These are phyloP conservation scores for Rhododendron henanense DNA, from an alignment of 148 eudicot species.

Conservation along the genomic window DNA sequence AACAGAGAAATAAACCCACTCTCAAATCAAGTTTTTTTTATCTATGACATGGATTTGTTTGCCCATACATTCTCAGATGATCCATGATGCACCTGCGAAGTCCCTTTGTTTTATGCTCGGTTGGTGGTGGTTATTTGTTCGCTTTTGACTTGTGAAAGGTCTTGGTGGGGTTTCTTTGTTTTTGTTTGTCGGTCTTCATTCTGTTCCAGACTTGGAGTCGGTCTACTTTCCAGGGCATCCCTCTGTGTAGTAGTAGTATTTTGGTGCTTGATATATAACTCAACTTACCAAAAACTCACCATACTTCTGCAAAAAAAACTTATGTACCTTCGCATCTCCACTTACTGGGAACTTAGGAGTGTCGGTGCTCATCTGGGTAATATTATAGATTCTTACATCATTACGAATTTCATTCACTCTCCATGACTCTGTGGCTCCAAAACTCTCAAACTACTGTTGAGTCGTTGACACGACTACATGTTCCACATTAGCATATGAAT, in stretches of 20 bases:
- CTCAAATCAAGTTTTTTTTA: background rate
- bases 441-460: background rate
- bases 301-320: background rate
- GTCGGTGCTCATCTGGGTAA: background rate
- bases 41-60: background rate
- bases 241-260: background rate
- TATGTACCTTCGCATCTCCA: background rate
- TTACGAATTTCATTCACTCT: background rate
- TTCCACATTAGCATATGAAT: background rate
- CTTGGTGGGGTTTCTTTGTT: background rate
- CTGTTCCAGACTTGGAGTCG: background rate
- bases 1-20: background rate
- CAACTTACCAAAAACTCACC: background rate
- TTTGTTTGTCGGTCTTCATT: background rate
- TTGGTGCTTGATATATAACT: background rate
- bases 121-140: background rate
- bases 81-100: background rate
- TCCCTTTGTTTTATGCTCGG: background rate
- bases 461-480: background rate
- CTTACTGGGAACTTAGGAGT: background rate
- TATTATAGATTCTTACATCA: background rate
- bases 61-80: background rate
- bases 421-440: background rate
- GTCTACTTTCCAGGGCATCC: background rate
- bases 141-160: background rate